Percentiles rank a stretch among this genome's conserved stretches.
Conservation (phyloP, 2,329 filamentous ascomycete genomes). For the Macrophomina phaseolina region DNA sequence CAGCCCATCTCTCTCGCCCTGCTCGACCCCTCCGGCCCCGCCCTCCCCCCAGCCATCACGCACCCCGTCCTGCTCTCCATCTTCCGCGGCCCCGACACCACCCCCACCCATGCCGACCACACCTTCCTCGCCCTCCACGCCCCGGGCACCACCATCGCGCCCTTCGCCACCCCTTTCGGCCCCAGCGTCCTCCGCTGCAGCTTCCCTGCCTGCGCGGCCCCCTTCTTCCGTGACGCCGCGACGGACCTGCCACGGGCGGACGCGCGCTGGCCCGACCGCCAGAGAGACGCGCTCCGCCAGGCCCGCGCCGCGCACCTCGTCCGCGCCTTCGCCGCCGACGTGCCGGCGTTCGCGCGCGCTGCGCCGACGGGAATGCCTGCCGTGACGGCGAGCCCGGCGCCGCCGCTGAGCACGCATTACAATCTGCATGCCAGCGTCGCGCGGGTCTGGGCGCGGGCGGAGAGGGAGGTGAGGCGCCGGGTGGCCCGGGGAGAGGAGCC, state of each 20-base stretch:
- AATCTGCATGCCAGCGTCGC: conserved; percentile 39
- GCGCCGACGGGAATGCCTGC: conserved; percentile 38
- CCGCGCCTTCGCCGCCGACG: conserved; percentile 1
- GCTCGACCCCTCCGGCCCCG: conserved; percentile 27
- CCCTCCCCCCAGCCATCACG: conserved; percentile 31
- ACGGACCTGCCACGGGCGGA: too few species aligned
- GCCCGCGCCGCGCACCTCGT: conserved; percentile 35
- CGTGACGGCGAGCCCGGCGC: conserved; percentile 28
- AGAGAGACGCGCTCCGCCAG: conserved; percentile 27
- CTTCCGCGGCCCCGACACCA: conserved; percentile 32
- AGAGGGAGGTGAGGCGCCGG: conserved; percentile 3
- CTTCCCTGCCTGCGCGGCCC: background rate
- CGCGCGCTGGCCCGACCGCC: background rate
- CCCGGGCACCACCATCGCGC: conserved; percentile 29
- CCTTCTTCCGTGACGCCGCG: background rate
- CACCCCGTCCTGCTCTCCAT: conserved; percentile 35
- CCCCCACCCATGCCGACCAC: conserved; percentile 19
- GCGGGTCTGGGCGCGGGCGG: conserved; percentile 34
- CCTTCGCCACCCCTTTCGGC: conserved; percentile 34
- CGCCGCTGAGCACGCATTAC: conserved; percentile 36
- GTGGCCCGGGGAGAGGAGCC: conserved; percentile 18
- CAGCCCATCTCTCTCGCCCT: conserved; percentile 35
- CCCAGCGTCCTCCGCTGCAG: conserved; percentile 20
- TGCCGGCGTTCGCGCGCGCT: conserved; percentile 29
- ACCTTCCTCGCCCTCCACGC: conserved; percentile 22